phyloP scores from a whole-genome alignment of 805 yeast species.

The Kurtzmaniella fragi region DNA sequence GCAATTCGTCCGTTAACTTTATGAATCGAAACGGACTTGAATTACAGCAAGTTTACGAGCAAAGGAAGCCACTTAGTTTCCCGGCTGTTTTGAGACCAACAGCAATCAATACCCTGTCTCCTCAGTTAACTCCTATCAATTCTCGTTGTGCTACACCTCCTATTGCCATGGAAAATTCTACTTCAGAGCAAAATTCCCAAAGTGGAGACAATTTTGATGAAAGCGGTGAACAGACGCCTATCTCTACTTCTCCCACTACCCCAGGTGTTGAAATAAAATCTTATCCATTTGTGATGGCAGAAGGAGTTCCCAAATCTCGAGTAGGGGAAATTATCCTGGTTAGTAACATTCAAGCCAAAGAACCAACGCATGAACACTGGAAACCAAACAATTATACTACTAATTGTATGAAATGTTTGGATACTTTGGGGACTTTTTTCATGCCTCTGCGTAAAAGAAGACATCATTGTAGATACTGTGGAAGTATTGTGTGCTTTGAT shows the following conservation, averaged over 20 bases:
- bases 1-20: conserved; percentile 2
- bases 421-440: conserved; percentile 25
- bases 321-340: background rate
- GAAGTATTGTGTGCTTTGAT: conserved; percentile 38
- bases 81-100: conserved; percentile 51
- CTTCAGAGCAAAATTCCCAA: background rate
- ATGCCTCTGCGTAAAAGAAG: conserved; percentile 24
- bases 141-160: background rate
- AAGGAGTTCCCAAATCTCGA: background rate
- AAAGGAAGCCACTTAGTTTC: conserved; percentile 41
- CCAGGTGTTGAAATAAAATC: conserved; percentile 6
- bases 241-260: conserved; percentile 5
- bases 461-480: conserved; percentile 53
- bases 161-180: background rate
- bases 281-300: conserved; percentile 9
- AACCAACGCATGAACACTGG: conserved; percentile 53
- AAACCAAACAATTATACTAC: conserved; percentile 37
- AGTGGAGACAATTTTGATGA: background rate
- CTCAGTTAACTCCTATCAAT: too few relatives aligned
- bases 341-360: conserved; percentile 15
- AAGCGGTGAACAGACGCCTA: background rate
- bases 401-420: conserved; percentile 40
- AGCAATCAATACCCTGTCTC: background rate
- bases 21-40: conserved; percentile 10
- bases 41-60: conserved; percentile 40